A percentile compares a stretch with the other conserved stretches of the same genome.
Evolutionary conservation across 192 early-diverging fungal species (phyloP).

Genomic region (Coemansia interrupta): DNA sequence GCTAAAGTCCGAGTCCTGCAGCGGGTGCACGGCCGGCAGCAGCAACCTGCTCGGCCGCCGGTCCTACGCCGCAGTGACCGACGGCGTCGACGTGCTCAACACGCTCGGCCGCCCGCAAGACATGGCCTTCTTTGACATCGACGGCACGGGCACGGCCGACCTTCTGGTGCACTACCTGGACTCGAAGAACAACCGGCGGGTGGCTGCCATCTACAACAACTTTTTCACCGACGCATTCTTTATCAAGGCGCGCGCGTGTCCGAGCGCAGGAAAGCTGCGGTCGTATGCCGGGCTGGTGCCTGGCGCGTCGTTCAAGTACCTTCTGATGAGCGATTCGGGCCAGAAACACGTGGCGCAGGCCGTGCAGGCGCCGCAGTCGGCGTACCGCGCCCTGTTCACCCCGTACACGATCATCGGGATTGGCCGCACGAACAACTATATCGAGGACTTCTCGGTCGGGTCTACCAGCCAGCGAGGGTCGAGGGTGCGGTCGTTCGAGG

Average conservation of each 20-base stretch:
- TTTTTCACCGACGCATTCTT: conserved; percentile 95
- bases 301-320: conserved; percentile 85
- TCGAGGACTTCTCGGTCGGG: conserved; percentile 89
- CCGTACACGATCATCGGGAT: conserved; percentile 85
- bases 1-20: conserved; percentile 65
- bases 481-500: conserved; percentile 56
- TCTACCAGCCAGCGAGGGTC: conserved; percentile 22
- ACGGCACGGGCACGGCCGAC: conserved; percentile 81
- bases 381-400: conserved; percentile 69
- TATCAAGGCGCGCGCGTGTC: conserved; percentile 68
- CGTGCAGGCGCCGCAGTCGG: conserved; percentile 74
- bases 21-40: conserved; percentile 39
- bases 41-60: conserved; percentile 56
- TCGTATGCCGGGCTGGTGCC: conserved; percentile 80
- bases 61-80: conserved; percentile 59
- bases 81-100: conserved; percentile 63
- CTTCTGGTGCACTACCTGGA: conserved; percentile 63
- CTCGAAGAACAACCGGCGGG: conserved; percentile 34
- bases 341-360: conserved; percentile 73
- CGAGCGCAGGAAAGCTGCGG: conserved; percentile 61
- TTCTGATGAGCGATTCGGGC: conserved; percentile 76
- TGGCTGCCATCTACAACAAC: conserved; percentile 74
- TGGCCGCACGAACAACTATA: conserved; percentile 93
- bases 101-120: conserved; percentile 52
- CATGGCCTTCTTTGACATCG: conserved; percentile 85